A percentile compares a stretch with the other conserved stretches of the same genome.
Evolutionary conservation across 1,284 basidiomycete species (phyloP).

Genomic region (Malassezia furfur): DNA sequence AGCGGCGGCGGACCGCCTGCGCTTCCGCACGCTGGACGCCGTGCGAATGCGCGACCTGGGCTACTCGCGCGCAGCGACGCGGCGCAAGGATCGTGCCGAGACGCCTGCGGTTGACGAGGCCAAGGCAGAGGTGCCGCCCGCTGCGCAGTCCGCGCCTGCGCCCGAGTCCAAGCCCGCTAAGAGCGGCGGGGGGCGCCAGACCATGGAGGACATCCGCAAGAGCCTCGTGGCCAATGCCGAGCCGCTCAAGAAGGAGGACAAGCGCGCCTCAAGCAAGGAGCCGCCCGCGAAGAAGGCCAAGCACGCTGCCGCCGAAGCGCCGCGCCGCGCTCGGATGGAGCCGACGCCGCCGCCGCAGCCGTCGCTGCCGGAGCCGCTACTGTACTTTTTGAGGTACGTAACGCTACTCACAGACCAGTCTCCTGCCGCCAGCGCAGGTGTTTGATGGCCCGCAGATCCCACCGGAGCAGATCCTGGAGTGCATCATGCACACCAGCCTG

Average conservation of each 20-base stretch:
- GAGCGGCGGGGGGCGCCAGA: slow-evolving; percentile 3
- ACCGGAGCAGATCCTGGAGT: slow-evolving; percentile 11
- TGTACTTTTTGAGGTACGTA: slow-evolving; percentile 17
- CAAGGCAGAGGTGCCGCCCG: background rate
- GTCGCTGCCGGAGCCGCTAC: slow-evolving; percentile 11
- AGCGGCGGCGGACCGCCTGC: slow-evolving; percentile 78
- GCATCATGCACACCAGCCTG: slow-evolving; percentile 6
- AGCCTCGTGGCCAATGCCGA: slow-evolving; percentile 3
- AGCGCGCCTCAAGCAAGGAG: slow-evolving; percentile 13
- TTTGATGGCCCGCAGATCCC: slow-evolving; percentile 15
- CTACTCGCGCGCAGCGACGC: slow-evolving; percentile 26
- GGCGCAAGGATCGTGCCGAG: background rate
- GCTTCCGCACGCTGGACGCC: slow-evolving; percentile 76
- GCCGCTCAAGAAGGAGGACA: slow-evolving; percentile 10
- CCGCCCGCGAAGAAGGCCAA: slow-evolving; percentile 8
- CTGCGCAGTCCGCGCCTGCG: background rate
- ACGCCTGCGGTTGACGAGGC: background rate
- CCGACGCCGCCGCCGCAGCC: slow-evolving; percentile 7
- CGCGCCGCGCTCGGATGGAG: slow-evolving; percentile 1
- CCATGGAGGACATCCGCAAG: slow-evolving; percentile 18
- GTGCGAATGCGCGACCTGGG: slow-evolving; percentile 83
- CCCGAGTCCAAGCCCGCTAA: background rate
- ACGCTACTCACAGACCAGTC: background rate
- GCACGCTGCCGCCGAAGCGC: background rate
- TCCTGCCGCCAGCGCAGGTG: slow-evolving; percentile 7